Percentiles rank a stretch among this genome's conserved stretches.
These are phyloP conservation scores for Colletotrichum euphorbiae DNA, from an alignment of 2,329 filamentous ascomycete genomes.

Conservation along the genomic window DNA sequence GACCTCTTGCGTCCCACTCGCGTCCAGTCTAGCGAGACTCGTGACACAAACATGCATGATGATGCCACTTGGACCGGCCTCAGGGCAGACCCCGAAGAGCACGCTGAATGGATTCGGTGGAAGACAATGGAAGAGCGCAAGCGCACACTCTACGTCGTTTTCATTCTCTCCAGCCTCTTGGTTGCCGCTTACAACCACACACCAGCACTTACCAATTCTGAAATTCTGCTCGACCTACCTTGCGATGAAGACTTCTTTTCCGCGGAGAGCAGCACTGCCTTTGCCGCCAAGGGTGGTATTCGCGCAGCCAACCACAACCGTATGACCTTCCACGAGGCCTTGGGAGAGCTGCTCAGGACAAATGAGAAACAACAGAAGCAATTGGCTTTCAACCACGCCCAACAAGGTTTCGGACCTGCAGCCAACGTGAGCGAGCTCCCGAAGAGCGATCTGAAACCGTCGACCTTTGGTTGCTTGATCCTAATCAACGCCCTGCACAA, in stretches of 20 bases:
- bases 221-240: conserved; percentile 88
- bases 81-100: conserved; percentile 65
- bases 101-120: conserved; percentile 89
- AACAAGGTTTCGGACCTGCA: conserved; percentile 61
- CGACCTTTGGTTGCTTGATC: conserved; percentile 91
- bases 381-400: conserved; percentile 54
- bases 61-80: conserved; percentile 60
- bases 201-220: conserved; percentile 91
- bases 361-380: conserved; percentile 74
- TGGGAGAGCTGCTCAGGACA: conserved; percentile 83
- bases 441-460: conserved; percentile 78
- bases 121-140: conserved; percentile 91
- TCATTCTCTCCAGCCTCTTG: conserved; percentile 89
- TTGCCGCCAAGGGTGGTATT: conserved; percentile 80
- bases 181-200: conserved; percentile 94
- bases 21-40: conserved; percentile 58
- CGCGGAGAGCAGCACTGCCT: conserved; percentile 84
- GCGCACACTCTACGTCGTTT: conserved; percentile 90
- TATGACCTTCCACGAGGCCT: conserved; percentile 82
- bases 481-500: conserved; percentile 96
- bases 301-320: conserved; percentile 76
- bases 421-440: conserved; percentile 53
- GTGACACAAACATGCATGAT: conserved; percentile 70
- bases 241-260: conserved; percentile 94
- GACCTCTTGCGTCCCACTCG: conserved; percentile 69